phyloP scores from a whole-genome alignment of 495 filamentous ascomycete genomes.

The Bathelium albidoporum region DNA sequence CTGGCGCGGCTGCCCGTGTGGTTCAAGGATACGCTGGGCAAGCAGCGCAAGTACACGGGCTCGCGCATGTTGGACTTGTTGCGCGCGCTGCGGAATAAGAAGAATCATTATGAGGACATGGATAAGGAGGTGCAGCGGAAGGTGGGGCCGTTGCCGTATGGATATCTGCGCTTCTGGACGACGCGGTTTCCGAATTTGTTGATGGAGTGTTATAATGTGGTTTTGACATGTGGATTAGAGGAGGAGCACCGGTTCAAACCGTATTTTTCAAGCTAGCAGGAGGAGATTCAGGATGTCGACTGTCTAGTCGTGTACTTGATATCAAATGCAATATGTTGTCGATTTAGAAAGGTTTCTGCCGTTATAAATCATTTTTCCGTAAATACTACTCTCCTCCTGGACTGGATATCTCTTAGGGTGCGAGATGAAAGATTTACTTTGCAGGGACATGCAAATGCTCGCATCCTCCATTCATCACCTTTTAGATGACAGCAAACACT shows the following conservation, averaged over 20 bases:
- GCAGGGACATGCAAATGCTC: not conserved
- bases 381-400: not conserved
- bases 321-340: no score
- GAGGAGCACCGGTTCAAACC: conserved; percentile 62
- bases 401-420: not conserved
- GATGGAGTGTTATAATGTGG: conserved; percentile 66
- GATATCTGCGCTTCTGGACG: conserved; percentile 83
- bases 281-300: not conserved
- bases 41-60: conserved; percentile 91
- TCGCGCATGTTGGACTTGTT: conserved; percentile 73
- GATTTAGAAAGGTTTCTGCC: no score
- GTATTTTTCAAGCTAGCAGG: conserved; percentile 40
- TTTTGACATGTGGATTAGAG: conserved; percentile 55
- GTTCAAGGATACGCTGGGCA: conserved; percentile 79
- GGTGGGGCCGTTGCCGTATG: conserved; percentile 56
- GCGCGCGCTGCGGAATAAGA: conserved; percentile 86
- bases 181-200: conserved; percentile 69
- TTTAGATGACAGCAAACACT: no score
- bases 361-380: no score
- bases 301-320: not conserved
- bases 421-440: not conserved
- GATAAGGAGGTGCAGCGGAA: conserved; percentile 29
- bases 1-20: conserved; percentile 61
- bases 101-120: conserved; percentile 39
- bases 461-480: no score